Conservation (phyloP, 768 basidiomycete species). For the Rhodotorula toruloides region DNA sequence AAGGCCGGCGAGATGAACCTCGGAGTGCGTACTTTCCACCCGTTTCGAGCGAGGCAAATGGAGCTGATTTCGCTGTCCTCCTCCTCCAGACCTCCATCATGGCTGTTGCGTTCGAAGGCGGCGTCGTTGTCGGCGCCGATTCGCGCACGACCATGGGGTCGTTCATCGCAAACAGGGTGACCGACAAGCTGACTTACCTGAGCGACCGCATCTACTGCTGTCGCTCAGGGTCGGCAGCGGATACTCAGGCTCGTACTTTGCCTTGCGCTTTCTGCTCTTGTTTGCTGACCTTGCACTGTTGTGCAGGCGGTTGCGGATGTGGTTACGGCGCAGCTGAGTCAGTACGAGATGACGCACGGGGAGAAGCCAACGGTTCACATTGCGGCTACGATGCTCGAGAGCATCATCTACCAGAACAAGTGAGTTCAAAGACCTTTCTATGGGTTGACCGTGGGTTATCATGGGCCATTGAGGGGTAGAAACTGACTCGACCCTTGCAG, state of each 20-base stretch:
- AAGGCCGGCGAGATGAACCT: constrained; percentile 78
- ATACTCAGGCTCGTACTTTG: constrained; percentile 62
- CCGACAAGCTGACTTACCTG: constrained; percentile 78
- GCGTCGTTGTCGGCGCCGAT: constrained; percentile 95
- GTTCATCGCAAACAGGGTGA: constrained; percentile 97
- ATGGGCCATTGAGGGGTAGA: not conserved
- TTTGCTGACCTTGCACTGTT: too few relatives aligned
- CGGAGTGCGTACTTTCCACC: constrained; percentile 11
- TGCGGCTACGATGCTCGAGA: constrained; percentile 77
- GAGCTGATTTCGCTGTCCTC: not conserved
- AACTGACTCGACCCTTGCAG: constrained; percentile 3
- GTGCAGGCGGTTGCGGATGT: constrained; percentile 74
- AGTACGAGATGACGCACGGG: constrained; percentile 47
- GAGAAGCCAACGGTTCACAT: constrained; percentile 70
- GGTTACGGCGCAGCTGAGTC: constrained; percentile 38
- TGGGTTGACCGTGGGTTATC: not conserved
- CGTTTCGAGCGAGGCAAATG: not conserved
- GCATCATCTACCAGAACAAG: constrained; percentile 89
- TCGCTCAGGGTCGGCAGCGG: constrained; percentile 91
- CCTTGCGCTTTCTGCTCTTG: not conserved
- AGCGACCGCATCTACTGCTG: constrained; percentile 99
- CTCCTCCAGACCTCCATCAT: constrained; percentile 86
- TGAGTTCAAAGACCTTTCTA: constrained; percentile 48
- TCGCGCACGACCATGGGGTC: constrained; percentile 92
- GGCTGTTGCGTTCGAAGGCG: constrained; percentile 93